Evolutionary conservation across 768 basidiomycete genomes (phyloP).

Genomic region (Paxillus involutus): DNA sequence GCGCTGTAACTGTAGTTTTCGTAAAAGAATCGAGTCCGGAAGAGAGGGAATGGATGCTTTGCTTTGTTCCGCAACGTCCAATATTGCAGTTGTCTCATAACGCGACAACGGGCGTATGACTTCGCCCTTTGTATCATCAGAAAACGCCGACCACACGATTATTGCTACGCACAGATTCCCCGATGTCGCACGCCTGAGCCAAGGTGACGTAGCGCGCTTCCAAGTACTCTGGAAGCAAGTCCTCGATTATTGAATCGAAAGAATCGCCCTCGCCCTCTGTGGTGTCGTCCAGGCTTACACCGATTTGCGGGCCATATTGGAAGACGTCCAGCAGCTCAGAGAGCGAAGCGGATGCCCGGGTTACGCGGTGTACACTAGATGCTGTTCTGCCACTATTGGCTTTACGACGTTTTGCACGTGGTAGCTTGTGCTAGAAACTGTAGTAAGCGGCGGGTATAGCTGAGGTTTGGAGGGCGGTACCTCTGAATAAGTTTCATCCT

Average conservation of each 20-base stretch:
- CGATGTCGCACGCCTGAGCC: conserved; percentile 11
- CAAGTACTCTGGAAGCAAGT: conserved; percentile 34
- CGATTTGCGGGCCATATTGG: conserved; percentile 5
- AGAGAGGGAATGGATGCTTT: conserved; percentile 18
- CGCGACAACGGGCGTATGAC: conserved; percentile 41
- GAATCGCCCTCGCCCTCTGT: conserved; percentile 11
- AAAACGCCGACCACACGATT: not conserved
- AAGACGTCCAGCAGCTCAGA: conserved; percentile 18
- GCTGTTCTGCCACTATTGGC: conserved; percentile 17
- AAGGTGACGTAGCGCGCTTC: conserved; percentile 28
- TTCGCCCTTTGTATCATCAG: conserved; percentile 29
- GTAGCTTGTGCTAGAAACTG: conserved; percentile 7
- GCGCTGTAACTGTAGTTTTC: conserved; percentile 48
- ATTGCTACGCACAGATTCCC: conserved; percentile 14
- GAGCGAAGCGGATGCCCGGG: conserved; percentile 18
- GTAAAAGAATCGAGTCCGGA: conserved; percentile 35
- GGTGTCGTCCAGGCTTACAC: not conserved
- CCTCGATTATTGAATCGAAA: conserved; percentile 36
- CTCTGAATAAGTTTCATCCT: conserved; percentile 19
- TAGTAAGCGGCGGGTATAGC: not conserved
- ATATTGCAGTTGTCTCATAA: conserved; percentile 39
- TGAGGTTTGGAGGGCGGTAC: conserved; percentile 1
- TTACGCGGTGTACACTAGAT: conserved; percentile 6
- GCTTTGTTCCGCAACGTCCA: conserved; percentile 21
- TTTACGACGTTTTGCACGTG: conserved; percentile 28